Evolutionary conservation across 176 grass and related monocot genomes (phyloP).

Genomic region (Paspalum vaginatum): DNA sequence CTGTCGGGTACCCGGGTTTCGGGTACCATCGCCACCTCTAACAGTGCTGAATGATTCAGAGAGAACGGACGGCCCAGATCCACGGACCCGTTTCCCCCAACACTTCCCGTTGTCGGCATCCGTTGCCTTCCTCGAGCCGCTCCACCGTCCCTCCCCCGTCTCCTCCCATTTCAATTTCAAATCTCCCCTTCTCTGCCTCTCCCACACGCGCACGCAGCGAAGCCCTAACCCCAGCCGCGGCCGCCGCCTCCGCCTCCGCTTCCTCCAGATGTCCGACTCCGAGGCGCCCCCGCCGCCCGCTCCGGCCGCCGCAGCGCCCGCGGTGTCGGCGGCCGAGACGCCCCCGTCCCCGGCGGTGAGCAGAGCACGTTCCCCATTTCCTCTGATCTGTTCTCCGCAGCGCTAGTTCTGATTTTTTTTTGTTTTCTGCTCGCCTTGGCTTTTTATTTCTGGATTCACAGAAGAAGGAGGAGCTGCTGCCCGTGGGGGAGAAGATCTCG

Average conservation of each 20-base stretch:
- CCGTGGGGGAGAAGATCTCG: slow-evolving; percentile 74
- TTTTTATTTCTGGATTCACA: background rate
- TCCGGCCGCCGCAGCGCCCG: slow-evolving; percentile 1
- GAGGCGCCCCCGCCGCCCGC: slow-evolving; percentile 42
- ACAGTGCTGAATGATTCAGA: no score
- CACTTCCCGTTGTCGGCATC: no score
- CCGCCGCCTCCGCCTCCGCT: background rate
- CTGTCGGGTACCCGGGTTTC: no score
- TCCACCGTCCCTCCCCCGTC: background rate
- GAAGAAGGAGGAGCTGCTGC: slow-evolving; percentile 63
- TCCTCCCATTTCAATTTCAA: slow-evolving; percentile 36
- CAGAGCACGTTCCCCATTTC: background rate
- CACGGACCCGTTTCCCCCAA: background rate
- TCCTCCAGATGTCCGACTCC: slow-evolving; percentile 55
- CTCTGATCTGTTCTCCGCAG: background rate
- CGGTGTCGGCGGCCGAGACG: background rate
- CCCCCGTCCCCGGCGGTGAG: slow-evolving; percentile 50
- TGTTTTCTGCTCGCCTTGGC: background rate
- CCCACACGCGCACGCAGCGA: slow-evolving; percentile 2
- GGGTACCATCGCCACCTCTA: no score
- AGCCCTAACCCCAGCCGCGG: slow-evolving; percentile 57
- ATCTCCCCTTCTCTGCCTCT: slow-evolving; percentile 22
- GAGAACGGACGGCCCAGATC: background rate
- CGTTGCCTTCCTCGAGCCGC: background rate
- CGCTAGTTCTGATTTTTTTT: slow-evolving; percentile 7